Evolutionary conservation across 2,329 filamentous ascomycete species (phyloP).

Genomic region (Ceratocystis alfenasii): DNA sequence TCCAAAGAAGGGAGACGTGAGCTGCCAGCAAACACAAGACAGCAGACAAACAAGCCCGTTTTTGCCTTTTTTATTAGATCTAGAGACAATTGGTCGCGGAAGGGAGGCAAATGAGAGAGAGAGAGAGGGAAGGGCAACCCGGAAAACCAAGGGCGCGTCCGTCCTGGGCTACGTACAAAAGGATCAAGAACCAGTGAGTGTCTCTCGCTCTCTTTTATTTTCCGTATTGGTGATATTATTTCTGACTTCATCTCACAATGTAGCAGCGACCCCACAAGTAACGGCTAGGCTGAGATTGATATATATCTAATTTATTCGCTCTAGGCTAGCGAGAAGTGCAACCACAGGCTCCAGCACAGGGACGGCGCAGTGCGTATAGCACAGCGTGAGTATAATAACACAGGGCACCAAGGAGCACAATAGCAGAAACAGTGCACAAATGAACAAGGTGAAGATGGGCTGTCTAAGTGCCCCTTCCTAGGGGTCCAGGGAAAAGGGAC

Average conservation of each 20-base stretch:
- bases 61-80: constrained; percentile 2
- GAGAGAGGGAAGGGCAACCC: not conserved
- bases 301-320: not conserved
- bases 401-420: not conserved
- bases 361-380: not conserved
- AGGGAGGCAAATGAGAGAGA: not conserved
- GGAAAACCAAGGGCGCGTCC: not conserved
- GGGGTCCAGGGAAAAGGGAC: too few relatives aligned
- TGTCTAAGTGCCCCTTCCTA: too few relatives aligned
- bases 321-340: not conserved
- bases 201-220: too few relatives aligned
- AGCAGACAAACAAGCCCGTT: not conserved
- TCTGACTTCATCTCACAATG: not conserved
- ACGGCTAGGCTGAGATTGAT: too few relatives aligned
- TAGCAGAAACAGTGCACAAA: not conserved
- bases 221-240: not conserved
- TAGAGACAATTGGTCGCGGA: not conserved
- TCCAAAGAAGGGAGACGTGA: not conserved
- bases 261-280: not conserved
- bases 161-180: not conserved
- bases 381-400: not conserved
- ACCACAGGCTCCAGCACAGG: not conserved
- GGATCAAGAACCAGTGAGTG: not conserved
- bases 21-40: not conserved
- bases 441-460: too few relatives aligned